Evolutionary conservation across 495 filamentous ascomycete species (phyloP), one percentile per base, ranked within the genome.

Genomic region (Aspergillus affinis): DNA sequence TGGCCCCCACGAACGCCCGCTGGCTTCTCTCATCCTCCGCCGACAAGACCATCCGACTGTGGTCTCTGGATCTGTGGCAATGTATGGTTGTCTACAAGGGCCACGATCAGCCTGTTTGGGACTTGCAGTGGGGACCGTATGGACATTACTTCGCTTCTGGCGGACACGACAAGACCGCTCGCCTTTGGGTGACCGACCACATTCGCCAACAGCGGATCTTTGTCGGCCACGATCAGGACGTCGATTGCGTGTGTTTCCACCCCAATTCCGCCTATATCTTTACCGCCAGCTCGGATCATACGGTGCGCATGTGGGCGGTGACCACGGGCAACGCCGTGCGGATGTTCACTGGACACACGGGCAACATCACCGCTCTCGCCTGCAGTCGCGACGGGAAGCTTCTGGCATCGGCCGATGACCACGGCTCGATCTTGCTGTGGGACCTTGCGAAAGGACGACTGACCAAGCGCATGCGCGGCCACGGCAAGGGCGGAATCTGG

Each of bases 281-380:
- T 75, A 97, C 94, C 2, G 91, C 88, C 0, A 92, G 89, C 52
- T 87, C 81, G 49, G 94, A 98, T 72, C 90, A 90, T 74, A 92
- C 92, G 0, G 90, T 97, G 20, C 87, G 94, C 19, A 97, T 98
- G 93, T 98, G 94, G 93, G 84, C 90, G n/a, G 79, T 97, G n/a
- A 78, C 81, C 2, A 91, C 85, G 8, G 94, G 94, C 20, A 87
- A 87, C 57, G 88, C 90, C 47, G 90, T 97, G 0, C 89, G 94
- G 19, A 83, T 98, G 67, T 98, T 98, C 70, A 93, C 88, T 4
- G 95, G 94, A 19, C 95, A 98, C 61, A 86, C 86, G 3, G 90
- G 92, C 18, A 88, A 88, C 66, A 82, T 97, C 69, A 96, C 88
- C 15, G 81, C 91, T 0, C 71, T 98, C 57, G 84, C 90, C 55